phyloP scores from a whole-genome alignment of 176 grass and related monocot genomes.

The Oryza longistaminata region DNA sequence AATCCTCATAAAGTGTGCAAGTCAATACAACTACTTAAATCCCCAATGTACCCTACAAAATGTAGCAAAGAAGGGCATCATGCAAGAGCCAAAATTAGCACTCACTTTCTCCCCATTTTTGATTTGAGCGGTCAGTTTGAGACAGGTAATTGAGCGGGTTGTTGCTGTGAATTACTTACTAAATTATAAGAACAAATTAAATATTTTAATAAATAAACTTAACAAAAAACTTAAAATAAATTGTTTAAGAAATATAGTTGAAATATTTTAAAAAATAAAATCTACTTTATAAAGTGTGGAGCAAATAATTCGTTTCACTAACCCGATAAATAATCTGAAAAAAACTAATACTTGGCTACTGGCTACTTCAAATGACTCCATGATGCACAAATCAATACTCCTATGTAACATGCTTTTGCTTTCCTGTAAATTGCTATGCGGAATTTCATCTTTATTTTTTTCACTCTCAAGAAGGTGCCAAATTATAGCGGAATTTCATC shows the following conservation, averaged over 20 bases:
- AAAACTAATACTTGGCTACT: too few species aligned
- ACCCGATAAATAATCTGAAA: too few species aligned
- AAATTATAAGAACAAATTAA: too few species aligned
- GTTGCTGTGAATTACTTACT: too few species aligned
- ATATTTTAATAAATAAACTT: too few species aligned
- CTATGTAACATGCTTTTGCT: neutral
- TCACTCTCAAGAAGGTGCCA: neutral
- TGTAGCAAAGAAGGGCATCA: neutral
- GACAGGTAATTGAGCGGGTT: too few species aligned
- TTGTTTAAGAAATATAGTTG: too few species aligned
- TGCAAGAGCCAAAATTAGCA: neutral
- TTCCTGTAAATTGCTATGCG: neutral
- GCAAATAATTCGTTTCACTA: too few species aligned
- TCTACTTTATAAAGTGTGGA: too few species aligned
- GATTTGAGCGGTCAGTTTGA: too few species aligned
- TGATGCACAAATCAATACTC: neutral
- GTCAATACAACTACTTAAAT: neutral
- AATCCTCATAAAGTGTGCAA: neutral
- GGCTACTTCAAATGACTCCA: neutral
- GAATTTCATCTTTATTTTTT: neutral
- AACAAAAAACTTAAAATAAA: too few species aligned
- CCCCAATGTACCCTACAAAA: neutral
- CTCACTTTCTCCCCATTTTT: neutral
- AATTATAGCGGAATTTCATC: neutral
- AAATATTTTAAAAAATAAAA: too few species aligned